Evolutionary conservation across 2,329 filamentous ascomycete genomes (phyloP).

Genomic region (Capronia coronata): DNA sequence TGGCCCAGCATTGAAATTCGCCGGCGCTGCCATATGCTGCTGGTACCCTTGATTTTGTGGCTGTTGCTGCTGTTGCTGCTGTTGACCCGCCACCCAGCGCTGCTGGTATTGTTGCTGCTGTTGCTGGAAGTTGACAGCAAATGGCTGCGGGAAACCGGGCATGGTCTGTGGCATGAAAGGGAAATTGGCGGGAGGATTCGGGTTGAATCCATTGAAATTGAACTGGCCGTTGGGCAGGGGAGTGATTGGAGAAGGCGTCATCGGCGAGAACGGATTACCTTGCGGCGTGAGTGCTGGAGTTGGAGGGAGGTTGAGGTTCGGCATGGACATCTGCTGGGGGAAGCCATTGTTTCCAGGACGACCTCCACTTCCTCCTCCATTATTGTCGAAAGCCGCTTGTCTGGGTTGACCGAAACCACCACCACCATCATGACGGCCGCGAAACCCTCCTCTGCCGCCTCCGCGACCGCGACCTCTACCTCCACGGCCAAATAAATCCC

Average conservation of each 20-base stretch:
- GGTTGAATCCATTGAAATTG: constrained; percentile 16
- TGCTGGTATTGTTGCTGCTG: constrained; percentile 37
- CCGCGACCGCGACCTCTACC: constrained; percentile 33
- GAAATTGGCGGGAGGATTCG: constrained; percentile 6
- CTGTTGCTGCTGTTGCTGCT: constrained; percentile 11
- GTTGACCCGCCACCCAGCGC: constrained; percentile 43
- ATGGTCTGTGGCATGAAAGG: constrained; percentile 6
- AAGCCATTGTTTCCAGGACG: constrained; percentile 7
- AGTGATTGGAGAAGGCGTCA: constrained; percentile 26
- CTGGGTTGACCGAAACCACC: constrained; percentile 30
- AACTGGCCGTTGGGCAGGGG: constrained; percentile 23
- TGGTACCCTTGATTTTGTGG: constrained; percentile 7
- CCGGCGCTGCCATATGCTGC: constrained; percentile 1
- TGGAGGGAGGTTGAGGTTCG: constrained; percentile 18
- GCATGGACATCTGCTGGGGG: constrained; percentile 3
- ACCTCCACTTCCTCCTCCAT: constrained; percentile 9
- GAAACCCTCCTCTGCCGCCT: constrained; percentile 29
- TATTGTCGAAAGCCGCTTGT: constrained; percentile 22
- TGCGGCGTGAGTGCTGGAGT: constrained; percentile 22
- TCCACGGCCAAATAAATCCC: constrained; percentile 36
- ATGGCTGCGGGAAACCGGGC: background rate
- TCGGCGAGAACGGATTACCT: constrained; percentile 16
- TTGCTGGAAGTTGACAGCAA: constrained; percentile 30
- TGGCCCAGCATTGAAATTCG: constrained; percentile 7
- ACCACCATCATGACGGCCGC: constrained; percentile 31